phyloP scores from a whole-genome alignment of 1,284 basidiomycete genomes.

The Moesziomyces aphidis region DNA sequence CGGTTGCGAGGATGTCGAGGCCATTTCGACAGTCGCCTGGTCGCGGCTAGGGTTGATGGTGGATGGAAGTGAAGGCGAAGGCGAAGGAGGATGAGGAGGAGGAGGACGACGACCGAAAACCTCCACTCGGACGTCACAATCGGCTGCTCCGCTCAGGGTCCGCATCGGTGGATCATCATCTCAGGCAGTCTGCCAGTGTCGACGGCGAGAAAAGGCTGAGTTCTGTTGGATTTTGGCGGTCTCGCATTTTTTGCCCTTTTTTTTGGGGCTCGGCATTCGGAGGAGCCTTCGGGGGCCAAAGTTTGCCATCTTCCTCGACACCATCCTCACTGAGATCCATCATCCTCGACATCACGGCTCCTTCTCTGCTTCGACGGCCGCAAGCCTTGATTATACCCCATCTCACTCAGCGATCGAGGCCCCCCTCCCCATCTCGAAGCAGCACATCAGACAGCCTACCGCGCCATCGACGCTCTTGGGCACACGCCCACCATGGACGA shows the following conservation, averaged over 20 bases:
- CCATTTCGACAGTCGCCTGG: conserved; percentile 6
- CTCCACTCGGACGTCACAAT: conserved; percentile 20
- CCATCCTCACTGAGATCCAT: no score
- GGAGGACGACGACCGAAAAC: neutral
- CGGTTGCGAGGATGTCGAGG: conserved; percentile 12
- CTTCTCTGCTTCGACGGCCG: neutral
- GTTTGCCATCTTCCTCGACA: conserved; percentile 19
- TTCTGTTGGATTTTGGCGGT: conserved; percentile 15
- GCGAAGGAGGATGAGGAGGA: neutral
- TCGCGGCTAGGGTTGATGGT: no score
- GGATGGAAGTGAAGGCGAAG: no score
- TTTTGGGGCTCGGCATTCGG: conserved; percentile 30
- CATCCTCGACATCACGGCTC: neutral
- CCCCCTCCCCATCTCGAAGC: no score
- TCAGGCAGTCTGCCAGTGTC: no score
- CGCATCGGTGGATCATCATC: no score
- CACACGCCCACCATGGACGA: conserved; percentile 54
- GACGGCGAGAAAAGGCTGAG: neutral
- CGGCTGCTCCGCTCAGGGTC: no score
- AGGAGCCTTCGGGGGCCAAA: conserved; percentile 3
- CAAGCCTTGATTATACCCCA: conserved; percentile 23
- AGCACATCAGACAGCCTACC: no score
- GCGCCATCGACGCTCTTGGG: neutral
- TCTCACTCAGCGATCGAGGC: no score
- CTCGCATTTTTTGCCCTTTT: neutral